A percentile compares a stretch with the other conserved stretches of the same genome.
These are phyloP conservation scores for Phanerochaete sordida DNA, from an alignment of 768 basidiomycete genomes.

Conservation along the genomic window DNA sequence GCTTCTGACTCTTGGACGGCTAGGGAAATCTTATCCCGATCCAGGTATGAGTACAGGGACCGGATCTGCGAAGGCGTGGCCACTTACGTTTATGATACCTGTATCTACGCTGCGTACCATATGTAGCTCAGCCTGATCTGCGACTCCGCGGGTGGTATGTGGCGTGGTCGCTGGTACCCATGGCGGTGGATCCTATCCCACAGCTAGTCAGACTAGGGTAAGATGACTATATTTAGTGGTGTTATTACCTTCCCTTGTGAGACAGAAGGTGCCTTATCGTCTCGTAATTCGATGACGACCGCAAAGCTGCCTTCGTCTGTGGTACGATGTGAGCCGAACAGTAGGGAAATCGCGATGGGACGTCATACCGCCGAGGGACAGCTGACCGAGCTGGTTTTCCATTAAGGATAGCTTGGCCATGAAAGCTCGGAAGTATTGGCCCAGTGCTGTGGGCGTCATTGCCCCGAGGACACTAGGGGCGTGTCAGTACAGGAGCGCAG, in stretches of 20 bases:
- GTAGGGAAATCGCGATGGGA: background rate
- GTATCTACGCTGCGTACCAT: constrained; percentile 81
- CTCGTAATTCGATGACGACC: constrained; percentile 76
- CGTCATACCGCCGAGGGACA: constrained; percentile 49
- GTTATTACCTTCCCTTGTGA: constrained; percentile 41
- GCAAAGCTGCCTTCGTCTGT: constrained; percentile 75
- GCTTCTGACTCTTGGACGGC: constrained; percentile 78
- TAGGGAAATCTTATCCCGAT: constrained; percentile 57
- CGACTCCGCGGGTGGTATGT: constrained; percentile 63
- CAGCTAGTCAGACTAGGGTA: background rate
- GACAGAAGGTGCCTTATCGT: constrained; percentile 54
- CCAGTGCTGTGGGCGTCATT: constrained; percentile 58
- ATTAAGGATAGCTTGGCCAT: constrained; percentile 78
- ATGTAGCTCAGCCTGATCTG: constrained; percentile 68
- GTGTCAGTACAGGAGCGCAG: background rate
- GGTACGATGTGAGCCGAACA: background rate
- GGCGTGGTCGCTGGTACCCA: constrained; percentile 75
- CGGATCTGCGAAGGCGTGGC: background rate
- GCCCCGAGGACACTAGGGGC: constrained; percentile 60
- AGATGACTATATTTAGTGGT: background rate
- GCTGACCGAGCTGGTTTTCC: constrained; percentile 63
- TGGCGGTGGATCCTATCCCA: constrained; percentile 57
- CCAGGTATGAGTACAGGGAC: background rate
- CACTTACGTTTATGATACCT: constrained; percentile 71
- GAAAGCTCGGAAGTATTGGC: constrained; percentile 79